Evolutionary conservation across 148 eudicot species (phyloP), one percentile per base, ranked within the genome.

Genomic region (Amaranthus cruentus): DNA sequence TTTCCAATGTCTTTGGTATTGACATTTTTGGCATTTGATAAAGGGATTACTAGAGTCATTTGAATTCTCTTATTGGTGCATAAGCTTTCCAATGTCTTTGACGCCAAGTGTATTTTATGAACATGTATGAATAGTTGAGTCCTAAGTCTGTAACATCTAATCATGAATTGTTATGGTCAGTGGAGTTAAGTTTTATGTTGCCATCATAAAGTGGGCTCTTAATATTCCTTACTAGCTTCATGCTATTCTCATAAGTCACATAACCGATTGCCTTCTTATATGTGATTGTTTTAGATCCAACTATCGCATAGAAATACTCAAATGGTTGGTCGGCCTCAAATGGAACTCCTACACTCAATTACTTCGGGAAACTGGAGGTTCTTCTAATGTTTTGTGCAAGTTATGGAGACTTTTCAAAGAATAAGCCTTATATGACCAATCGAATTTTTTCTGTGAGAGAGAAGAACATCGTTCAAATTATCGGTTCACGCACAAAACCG

Each of bases 401-500:
- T 68, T 38, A 47, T 4, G 4, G 9, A 1, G 1, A 56, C 5
- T 10, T 48, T 54, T 9, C 9, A 53, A n/a, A n/a, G 7, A 60
- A 14, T 18, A 13, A 43, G 58, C 11, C 47, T 50, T 75, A 55
- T 21, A 2, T 70, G 42, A 66, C 57, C 49, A 49, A 70, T 62
- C 62, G 65, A 50, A 74, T 70, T 7, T n/a, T 55, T 81, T 53
- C 85, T 92, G 99, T 97, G 91, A 89, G 99, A 95, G 85, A 87
- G 99, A 86, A 90, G 99, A 79, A 86, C 90, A 86, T 90, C 97
- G 50, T 83, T 96, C 81, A 76, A 88, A 87, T 84, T 88, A 96
- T 88, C 97, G 92, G 99, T 96, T 85, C 99, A 96, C 87, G 99
- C n/a, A 96, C 83, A 97, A 96, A 84, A 96, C 96, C 79, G 92